Conservation (phyloP, 139 green algal genomes). For the Gonium pectorale region DNA sequence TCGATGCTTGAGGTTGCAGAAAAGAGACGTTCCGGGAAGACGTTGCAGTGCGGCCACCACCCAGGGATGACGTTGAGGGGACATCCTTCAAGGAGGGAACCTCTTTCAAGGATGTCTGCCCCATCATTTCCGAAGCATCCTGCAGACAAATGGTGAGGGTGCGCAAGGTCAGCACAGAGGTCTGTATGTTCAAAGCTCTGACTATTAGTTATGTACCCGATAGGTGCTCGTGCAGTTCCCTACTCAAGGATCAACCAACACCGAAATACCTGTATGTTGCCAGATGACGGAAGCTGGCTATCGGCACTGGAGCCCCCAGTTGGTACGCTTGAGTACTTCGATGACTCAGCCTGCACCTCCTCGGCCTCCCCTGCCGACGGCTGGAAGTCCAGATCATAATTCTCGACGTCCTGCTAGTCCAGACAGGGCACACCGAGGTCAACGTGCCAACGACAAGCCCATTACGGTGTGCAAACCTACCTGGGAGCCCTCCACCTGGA, state of each 20-base stretch:
- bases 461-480: not conserved
- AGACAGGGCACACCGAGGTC: too few species aligned
- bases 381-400: constrained; percentile 24
- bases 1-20: constrained; percentile 6
- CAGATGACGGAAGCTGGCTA: too few species aligned
- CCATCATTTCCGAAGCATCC: constrained; percentile 17
- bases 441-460: not conserved
- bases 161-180: too few species aligned
- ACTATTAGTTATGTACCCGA: too few species aligned
- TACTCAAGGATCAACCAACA: too few species aligned
- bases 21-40: not conserved
- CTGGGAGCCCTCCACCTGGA: not conserved
- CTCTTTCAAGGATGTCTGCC: not conserved
- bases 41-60: not conserved
- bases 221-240: too few species aligned
- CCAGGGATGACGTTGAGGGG: not conserved
- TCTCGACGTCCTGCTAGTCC: not conserved
- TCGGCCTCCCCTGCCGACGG: not conserved
- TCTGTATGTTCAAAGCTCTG: too few species aligned
- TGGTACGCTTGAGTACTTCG: not conserved
- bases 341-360: not conserved
- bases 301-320: not conserved
- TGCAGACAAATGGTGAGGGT: too few species aligned
- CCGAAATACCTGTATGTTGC: too few species aligned
- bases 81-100: constrained; percentile 3